These are phyloP conservation scores for Xylaria acuta DNA, from an alignment of 495 filamentous ascomycete species.

Conservation along the genomic window DNA sequence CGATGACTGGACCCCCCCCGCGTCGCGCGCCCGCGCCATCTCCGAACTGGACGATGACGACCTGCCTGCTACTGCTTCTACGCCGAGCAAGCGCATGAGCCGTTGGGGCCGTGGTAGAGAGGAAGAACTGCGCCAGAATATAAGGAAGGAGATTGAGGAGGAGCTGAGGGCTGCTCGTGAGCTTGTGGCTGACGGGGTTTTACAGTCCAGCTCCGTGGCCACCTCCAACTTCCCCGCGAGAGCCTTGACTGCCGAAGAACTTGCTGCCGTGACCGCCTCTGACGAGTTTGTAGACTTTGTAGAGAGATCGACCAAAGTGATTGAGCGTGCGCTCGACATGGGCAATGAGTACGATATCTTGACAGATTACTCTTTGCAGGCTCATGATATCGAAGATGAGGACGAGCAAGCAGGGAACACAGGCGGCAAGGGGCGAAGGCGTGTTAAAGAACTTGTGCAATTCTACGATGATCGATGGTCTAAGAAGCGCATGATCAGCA, in stretches of 20 bases:
- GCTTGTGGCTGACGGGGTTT: slow-evolving; percentile 57
- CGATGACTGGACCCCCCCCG: slow-evolving; percentile 66
- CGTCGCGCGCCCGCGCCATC: slow-evolving; percentile 46
- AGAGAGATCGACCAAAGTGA: slow-evolving; percentile 93
- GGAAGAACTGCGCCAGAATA: slow-evolving; percentile 83
- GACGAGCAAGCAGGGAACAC: slow-evolving; percentile 78
- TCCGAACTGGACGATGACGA: slow-evolving; percentile 66
- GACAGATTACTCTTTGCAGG: slow-evolving; percentile 87
- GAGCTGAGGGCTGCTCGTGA: slow-evolving; percentile 77
- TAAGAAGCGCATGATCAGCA: slow-evolving; percentile 94
- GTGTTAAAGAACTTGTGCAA: slow-evolving; percentile 85
- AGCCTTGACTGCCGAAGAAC: slow-evolving; percentile 81
- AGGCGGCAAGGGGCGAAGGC: slow-evolving; percentile 75
- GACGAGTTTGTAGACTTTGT: slow-evolving; percentile 95
- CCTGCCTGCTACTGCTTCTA: slow-evolving; percentile 46
- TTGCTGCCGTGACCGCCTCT: slow-evolving; percentile 88
- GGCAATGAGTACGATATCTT: slow-evolving; percentile 87
- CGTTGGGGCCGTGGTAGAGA: slow-evolving; percentile 79
- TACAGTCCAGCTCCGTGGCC: slow-evolving; percentile 48
- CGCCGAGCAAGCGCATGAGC: slow-evolving; percentile 71
- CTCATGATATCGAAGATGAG: slow-evolving; percentile 74
- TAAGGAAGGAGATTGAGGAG: slow-evolving; percentile 90
- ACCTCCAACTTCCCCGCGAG: slow-evolving; percentile 76
- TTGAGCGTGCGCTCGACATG: slow-evolving; percentile 87
- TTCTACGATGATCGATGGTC: slow-evolving; percentile 97